phyloP scores from a whole-genome alignment of 139 green algal genomes.

The Edaphochlamys debaryana region DNA sequence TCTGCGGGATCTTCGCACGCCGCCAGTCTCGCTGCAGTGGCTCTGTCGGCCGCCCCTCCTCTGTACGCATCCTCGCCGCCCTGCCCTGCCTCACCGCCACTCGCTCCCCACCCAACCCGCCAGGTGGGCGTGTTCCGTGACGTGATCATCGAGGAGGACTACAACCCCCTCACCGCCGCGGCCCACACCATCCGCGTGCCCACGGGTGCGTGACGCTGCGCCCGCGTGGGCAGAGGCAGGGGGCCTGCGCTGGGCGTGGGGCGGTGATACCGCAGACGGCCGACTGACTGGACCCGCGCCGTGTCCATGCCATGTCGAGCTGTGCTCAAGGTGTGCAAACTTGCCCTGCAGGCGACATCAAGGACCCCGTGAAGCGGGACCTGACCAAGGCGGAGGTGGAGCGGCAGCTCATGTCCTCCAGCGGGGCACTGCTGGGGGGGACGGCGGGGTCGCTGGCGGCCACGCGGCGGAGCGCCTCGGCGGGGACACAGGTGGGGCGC shows the following conservation, averaged over 20 bases:
- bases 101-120: no score
- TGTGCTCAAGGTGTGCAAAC: no score
- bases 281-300: no score
- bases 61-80: no score
- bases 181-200: slow-evolving; percentile 45
- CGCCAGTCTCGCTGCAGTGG: no score
- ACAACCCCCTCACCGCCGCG: slow-evolving; percentile 59
- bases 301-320: no score
- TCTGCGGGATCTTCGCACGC: no score
- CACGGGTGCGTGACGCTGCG: slow-evolving; percentile 34
- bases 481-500: background rate
- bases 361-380: slow-evolving; percentile 66
- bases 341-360: slow-evolving; percentile 46
- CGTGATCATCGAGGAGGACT: slow-evolving; percentile 72
- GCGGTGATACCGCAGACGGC: no score
- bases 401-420: slow-evolving; percentile 45
- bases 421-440: background rate
- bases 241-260: no score
- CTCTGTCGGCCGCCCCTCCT: no score
- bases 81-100: no score
- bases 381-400: slow-evolving; percentile 60
- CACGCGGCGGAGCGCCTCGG: background rate
- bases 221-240: no score
- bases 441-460: background rate
- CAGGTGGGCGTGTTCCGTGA: slow-evolving; percentile 58